Conservation (phyloP, 2,329 filamentous ascomycete species). For the Dendrostoma leiphaemia region DNA sequence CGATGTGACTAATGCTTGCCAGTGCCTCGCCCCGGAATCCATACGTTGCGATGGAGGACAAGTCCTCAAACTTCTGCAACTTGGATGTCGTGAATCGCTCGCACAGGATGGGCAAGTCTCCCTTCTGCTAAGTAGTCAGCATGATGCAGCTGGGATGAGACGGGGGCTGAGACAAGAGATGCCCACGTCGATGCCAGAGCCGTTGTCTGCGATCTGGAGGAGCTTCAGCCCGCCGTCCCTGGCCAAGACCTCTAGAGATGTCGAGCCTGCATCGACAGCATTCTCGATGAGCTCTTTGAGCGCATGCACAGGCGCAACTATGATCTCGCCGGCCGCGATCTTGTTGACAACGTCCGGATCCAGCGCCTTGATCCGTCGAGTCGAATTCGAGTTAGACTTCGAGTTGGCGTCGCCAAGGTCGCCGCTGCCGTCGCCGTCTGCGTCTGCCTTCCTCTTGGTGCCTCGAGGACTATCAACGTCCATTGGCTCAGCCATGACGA, state of each 20-base stretch:
- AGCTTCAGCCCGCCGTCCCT: slow-evolving; percentile 95
- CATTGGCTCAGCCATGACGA: slow-evolving; percentile 39
- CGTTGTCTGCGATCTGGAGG: slow-evolving; percentile 96
- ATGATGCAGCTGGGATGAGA: not conserved
- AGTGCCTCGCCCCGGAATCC: slow-evolving; percentile 97
- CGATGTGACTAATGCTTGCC: slow-evolving; percentile 97
- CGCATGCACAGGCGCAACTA: slow-evolving; percentile 93
- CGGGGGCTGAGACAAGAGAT: not conserved
- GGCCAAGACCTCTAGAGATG: slow-evolving; percentile 82
- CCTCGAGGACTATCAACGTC: slow-evolving; percentile 42
- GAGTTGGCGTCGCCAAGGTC: slow-evolving; percentile 25
- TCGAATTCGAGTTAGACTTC: not conserved
- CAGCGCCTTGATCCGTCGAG: slow-evolving; percentile 60
- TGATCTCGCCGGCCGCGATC: slow-evolving; percentile 97
- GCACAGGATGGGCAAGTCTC: slow-evolving; percentile 87
- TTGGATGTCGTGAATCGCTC: slow-evolving; percentile 98
- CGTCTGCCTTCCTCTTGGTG: slow-evolving; percentile 48
- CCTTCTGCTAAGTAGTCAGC: slow-evolving; percentile 58
- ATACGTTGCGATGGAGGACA: slow-evolving; percentile 87
- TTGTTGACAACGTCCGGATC: slow-evolving; percentile 96
- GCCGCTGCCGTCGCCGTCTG: not conserved
- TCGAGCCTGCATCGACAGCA: slow-evolving; percentile 94
- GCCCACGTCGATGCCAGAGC: slow-evolving; percentile 86
- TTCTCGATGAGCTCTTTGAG: slow-evolving; percentile 97
- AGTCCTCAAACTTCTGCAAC: slow-evolving; percentile 87